A percentile compares a stretch with the other conserved stretches of the same genome.
Conservation (phyloP, 352 stramenopile genomes). For the Globisporangium cystogenes region DNA sequence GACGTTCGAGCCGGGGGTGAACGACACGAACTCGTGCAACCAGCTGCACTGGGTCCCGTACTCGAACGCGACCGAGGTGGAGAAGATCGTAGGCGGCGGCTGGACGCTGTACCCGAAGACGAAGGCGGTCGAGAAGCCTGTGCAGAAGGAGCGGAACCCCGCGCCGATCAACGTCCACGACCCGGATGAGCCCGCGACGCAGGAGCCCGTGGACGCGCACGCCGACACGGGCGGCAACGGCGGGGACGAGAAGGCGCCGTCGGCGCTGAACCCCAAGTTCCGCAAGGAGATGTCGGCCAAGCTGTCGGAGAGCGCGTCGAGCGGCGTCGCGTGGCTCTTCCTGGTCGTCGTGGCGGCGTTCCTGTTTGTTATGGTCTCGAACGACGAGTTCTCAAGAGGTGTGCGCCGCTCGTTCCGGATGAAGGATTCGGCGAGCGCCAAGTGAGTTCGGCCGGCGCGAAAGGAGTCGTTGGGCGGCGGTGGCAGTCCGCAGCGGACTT, state of each 20-base stretch:
- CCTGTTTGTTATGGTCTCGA: slow-evolving; percentile 60
- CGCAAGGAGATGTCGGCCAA: slow-evolving; percentile 37
- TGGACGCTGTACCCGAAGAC: slow-evolving; percentile 37
- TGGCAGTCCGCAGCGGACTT: no score
- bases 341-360: slow-evolving; percentile 42
- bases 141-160: slow-evolving; percentile 10
- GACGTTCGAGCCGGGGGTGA: slow-evolving; percentile 36
- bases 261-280: slow-evolving; percentile 23
- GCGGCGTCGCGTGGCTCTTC: slow-evolving; percentile 44
- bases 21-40: slow-evolving; percentile 52
- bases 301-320: slow-evolving; percentile 19
- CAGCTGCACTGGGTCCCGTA: slow-evolving; percentile 76
- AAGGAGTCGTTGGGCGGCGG: background rate
- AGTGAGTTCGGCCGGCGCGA: slow-evolving; percentile 21
- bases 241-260: slow-evolving; percentile 20
- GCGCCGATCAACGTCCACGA: slow-evolving; percentile 23
- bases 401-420: slow-evolving; percentile 44
- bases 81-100: slow-evolving; percentile 35
- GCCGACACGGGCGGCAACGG: slow-evolving; percentile 30
- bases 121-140: slow-evolving; percentile 14
- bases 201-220: slow-evolving; percentile 27
- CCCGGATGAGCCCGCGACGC: slow-evolving; percentile 20
- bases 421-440: slow-evolving; percentile 26
- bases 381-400: slow-evolving; percentile 48
- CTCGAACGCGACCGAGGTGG: slow-evolving; percentile 40